Percentiles rank a stretch among this genome's conserved stretches.
Conservation (phyloP, 306 rosid genomes). For the Pyrus pyrifolia region DNA sequence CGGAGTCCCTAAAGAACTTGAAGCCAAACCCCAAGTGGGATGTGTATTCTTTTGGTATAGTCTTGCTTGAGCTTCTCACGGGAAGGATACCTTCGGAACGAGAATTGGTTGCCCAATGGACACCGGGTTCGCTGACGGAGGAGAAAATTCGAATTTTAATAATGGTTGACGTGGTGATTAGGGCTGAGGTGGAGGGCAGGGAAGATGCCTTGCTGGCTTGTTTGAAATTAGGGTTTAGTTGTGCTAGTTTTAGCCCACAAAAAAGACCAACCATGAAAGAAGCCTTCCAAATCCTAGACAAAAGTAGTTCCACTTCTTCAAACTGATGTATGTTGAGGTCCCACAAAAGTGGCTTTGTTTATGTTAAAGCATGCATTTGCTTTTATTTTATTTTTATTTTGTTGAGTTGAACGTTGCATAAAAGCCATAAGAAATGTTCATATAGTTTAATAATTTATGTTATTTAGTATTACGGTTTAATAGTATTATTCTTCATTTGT, state of each 20-base stretch:
- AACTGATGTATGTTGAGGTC: slow-evolving; percentile 21
- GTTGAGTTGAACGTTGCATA: slow-evolving; percentile 29
- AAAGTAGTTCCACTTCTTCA: slow-evolving; percentile 11
- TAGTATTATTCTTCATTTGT: no score
- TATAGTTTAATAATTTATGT: slow-evolving; percentile 2
- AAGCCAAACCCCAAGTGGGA: slow-evolving; percentile 71
- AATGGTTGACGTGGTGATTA: slow-evolving; percentile 52
- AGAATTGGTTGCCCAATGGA: slow-evolving; percentile 52
- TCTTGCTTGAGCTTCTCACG: slow-evolving; percentile 64
- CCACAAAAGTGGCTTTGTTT: slow-evolving; percentile 1
- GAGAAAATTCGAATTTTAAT: slow-evolving; percentile 47
- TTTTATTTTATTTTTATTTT: slow-evolving; percentile 3
- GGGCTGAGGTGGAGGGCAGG: slow-evolving; percentile 48
- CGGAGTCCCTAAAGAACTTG: slow-evolving; percentile 54
- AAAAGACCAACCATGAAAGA: slow-evolving; percentile 90
- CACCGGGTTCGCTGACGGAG: slow-evolving; percentile 34
- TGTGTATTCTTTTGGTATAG: slow-evolving; percentile 81
- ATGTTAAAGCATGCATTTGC: slow-evolving; percentile 5
- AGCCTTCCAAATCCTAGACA: slow-evolving; percentile 58
- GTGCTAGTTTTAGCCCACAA: slow-evolving; percentile 56
- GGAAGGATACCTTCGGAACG: slow-evolving; percentile 54
- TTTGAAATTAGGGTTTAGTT: slow-evolving; percentile 65
- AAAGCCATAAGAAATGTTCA: slow-evolving; percentile 7
- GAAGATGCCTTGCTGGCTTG: slow-evolving; percentile 45
- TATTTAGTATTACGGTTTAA: no score